Percentiles rank a stretch among this genome's conserved stretches.
Conservation (phyloP, 176 grass and related monocot species). For the Themeda triandra region DNA sequence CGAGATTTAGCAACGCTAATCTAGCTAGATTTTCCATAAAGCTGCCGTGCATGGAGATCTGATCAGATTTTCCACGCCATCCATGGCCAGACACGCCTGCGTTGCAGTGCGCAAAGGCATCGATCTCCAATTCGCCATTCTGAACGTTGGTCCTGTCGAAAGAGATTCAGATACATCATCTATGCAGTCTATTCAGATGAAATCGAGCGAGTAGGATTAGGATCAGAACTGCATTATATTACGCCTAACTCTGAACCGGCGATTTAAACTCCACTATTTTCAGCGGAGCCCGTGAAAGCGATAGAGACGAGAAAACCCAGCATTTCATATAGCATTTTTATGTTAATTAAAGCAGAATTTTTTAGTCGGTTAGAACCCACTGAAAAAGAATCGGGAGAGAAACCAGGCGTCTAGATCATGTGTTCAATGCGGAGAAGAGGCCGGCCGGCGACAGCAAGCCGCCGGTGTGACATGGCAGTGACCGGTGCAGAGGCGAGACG, state of each 20-base stretch:
- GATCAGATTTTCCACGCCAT: background rate
- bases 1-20: background rate
- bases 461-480: background rate
- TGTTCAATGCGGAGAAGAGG: background rate
- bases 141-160: background rate
- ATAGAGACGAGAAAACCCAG: background rate
- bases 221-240: background rate
- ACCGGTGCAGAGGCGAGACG: background rate
- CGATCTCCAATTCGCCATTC: background rate
- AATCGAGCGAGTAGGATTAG: background rate
- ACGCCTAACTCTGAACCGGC: background rate
- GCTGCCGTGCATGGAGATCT: background rate
- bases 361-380: background rate
- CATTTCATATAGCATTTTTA: background rate
- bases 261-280: background rate
- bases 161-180: background rate
- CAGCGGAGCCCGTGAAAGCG: slow-evolving; percentile 2
- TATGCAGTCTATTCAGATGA: background rate
- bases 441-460: background rate
- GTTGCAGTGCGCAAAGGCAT: background rate
- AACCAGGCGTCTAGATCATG: slow-evolving; percentile 26
- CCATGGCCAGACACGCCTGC: background rate
- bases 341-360: background rate
- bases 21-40: background rate
- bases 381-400: background rate